Conservation (phyloP, 768 basidiomycete species). For the Boletales sp. region DNA sequence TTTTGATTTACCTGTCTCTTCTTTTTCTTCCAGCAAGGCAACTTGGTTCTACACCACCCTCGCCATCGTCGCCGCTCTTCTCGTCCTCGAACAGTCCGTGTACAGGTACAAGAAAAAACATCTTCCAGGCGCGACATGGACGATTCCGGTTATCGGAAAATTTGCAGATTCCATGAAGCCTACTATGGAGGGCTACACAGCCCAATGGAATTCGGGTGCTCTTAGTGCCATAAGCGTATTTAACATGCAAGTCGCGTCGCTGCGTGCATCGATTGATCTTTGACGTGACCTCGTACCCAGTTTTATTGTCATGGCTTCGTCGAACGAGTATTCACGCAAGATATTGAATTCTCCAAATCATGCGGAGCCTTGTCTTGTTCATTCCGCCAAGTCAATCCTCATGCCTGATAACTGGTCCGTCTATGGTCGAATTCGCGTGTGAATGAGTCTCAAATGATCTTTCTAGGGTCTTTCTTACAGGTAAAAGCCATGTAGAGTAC, state of each 20-base stretch:
- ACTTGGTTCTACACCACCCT: constrained; percentile 67
- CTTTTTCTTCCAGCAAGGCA: constrained; percentile 30
- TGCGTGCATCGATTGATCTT: not conserved
- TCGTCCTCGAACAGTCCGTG: constrained; percentile 82
- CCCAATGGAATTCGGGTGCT: constrained; percentile 87
- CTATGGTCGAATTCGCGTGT: constrained; percentile 3
- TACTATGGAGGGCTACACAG: constrained; percentile 87
- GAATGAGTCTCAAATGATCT: not conserved
- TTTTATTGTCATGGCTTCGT: constrained; percentile 97
- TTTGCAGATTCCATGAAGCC: constrained; percentile 92
- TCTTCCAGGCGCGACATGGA: constrained; percentile 87
- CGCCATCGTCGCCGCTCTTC: constrained; percentile 67
- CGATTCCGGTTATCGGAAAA: constrained; percentile 96
- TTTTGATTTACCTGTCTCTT: constrained; percentile 45
- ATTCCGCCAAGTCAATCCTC: constrained; percentile 86
- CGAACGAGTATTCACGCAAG: constrained; percentile 90
- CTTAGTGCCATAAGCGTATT: constrained; percentile 92
- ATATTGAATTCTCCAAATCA: constrained; percentile 91
- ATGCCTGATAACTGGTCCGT: constrained; percentile 80
- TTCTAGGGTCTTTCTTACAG: constrained; percentile 94
- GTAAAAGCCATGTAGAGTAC: constrained; percentile 91
- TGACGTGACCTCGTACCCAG: constrained; percentile 41
- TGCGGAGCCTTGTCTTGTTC: constrained; percentile 92
- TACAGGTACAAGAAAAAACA: constrained; percentile 88
- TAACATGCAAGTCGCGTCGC: constrained; percentile 71